These are phyloP conservation scores for Marsdenia floribunda DNA, from an alignment of 257 asterid species.

Conservation along the genomic window DNA sequence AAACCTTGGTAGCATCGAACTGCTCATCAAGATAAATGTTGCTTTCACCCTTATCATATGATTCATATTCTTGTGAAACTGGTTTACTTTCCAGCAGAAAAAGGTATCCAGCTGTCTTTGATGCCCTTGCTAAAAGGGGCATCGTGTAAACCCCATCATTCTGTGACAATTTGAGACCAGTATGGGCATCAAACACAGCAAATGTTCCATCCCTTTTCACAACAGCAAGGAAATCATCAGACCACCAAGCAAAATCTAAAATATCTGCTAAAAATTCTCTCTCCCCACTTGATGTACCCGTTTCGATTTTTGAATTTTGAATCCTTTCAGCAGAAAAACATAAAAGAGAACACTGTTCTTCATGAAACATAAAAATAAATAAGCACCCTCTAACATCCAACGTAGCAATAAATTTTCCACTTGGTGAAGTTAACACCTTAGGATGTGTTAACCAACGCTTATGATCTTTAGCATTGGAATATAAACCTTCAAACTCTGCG, in stretches of 20 bases:
- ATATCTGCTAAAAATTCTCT: conserved; percentile 35
- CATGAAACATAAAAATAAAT: conserved; percentile 56
- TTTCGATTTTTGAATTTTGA: conserved; percentile 22
- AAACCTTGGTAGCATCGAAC: conserved; percentile 41
- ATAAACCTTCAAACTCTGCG: conserved; percentile 59
- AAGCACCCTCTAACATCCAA: conserved; percentile 69
- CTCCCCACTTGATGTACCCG: conserved; percentile 32
- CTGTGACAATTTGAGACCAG: conserved; percentile 36
- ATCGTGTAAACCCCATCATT: conserved; percentile 47
- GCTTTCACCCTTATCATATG: conserved; percentile 32
- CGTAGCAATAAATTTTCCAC: conserved; percentile 61
- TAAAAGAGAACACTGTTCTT: conserved; percentile 43
- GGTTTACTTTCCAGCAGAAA: conserved; percentile 63
- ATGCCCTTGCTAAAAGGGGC: conserved; percentile 79
- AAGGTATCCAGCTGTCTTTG: conserved; percentile 48
- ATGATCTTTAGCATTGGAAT: conserved; percentile 37
- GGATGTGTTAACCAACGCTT: conserved; percentile 50
- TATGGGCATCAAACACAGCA: conserved; percentile 52
- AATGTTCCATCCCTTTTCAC: conserved; percentile 60
- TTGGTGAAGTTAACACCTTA: conserved; percentile 72
- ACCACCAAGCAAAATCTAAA: conserved; percentile 95
- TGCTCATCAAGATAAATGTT: conserved; percentile 30
- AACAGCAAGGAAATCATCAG: conserved; percentile 55
- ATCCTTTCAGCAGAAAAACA: conserved; percentile 35
- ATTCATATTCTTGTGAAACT: conserved; percentile 32